phyloP scores from a whole-genome alignment of 257 asterid species.

The Solanum neorickii region DNA sequence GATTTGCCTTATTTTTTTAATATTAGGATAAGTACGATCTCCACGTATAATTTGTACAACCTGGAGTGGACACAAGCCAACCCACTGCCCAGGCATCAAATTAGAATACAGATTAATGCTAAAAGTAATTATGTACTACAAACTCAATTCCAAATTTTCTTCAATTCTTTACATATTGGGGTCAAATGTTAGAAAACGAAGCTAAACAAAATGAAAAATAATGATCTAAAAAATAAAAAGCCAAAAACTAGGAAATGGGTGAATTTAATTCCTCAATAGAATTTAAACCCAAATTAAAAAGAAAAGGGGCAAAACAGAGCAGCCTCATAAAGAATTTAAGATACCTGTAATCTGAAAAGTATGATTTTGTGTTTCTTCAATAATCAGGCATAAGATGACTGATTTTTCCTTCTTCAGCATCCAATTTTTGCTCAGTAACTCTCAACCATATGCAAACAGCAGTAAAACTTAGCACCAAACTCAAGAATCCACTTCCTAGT shows the following conservation, averaged over 20 bases:
- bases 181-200: background rate
- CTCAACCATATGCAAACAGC: constrained; percentile 92
- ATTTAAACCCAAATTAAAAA: background rate
- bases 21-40: background rate
- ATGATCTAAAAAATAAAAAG: background rate
- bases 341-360: background rate
- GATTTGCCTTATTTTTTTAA: background rate
- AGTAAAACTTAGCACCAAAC: constrained; percentile 75
- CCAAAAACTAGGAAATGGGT: background rate
- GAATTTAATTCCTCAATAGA: background rate
- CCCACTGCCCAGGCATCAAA: background rate
- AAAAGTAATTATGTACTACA: background rate
- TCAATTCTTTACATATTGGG: background rate
- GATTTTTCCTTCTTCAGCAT: constrained; percentile 58
- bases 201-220: background rate
- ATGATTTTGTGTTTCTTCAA: constrained; percentile 7
- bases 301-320: background rate
- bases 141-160: background rate
- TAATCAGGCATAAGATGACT: constrained; percentile 85
- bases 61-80: background rate
- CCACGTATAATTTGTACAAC: background rate
- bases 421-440: constrained; percentile 53
- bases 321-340: background rate
- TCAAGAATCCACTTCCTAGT: constrained; percentile 75
- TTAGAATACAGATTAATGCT: background rate